Base-by-base conservation (phyloP, 164 flowering plant species). In the Dillenia turbinata region DNA sequence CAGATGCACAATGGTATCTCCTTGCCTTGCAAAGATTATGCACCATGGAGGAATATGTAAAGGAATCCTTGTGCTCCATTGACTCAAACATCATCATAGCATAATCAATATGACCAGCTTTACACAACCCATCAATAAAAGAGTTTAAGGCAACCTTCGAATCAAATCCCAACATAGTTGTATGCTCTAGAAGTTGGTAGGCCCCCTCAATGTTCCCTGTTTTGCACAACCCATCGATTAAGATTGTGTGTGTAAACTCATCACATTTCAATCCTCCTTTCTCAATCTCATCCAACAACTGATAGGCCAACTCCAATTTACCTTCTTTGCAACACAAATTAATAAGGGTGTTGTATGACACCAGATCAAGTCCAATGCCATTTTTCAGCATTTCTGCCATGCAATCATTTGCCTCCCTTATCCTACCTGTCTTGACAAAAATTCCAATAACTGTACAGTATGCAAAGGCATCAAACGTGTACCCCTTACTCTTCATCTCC, bases 21-120 rank as follows among this genome's bases (percentile, higher is more conserved):
- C 79, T 54, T 16, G 59, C 79, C 64, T 70, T 83, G 73, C 96
- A 94, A 67, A 90, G 92, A 66, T 91, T 85, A 60, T 83, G 88
- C 62, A 93, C 77, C 76, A 93, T 49, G 40, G 90, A 77, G 10
- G 92, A 60, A 65, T 94, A 94, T 1, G 97, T 87, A 78, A 78
- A 78, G 48, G 83, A 77, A 81, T 94, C 98, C 69, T 76, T 94
- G 12, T 58, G 2, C 65, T 83, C 81, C 92, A 87, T 82, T 17
- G 77, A 69, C 59, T 81, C 62, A 66, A 80, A 90, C 13, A 89
- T 50, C 44, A 70, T 72, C 77, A 83, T 56, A 2, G 98, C 98
- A 65, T 67, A 50, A 48, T 82, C 83, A 63, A 82, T 67, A 22
- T 66, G 74, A 61, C 87, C 96, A 54, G 70, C 70, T 78, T 83